Conservation (phyloP, 805 yeast genomes). For the Suhomyces tanzawaensis region DNA sequence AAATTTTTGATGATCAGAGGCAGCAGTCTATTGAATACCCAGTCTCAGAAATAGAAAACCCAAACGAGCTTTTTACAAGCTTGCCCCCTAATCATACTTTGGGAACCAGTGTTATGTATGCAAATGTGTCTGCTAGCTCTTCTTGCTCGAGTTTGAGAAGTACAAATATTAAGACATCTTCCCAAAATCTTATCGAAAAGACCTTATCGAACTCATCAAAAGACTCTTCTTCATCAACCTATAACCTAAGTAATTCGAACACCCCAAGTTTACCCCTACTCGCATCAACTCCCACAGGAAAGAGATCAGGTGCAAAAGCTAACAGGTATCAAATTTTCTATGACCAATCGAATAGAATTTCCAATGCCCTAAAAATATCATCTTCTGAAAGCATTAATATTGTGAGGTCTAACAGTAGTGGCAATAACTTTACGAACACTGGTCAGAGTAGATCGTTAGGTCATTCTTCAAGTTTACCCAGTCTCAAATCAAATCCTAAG, state of each 20-base stretch:
- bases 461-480: constrained; percentile 22
- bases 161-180: constrained; percentile 8
- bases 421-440: constrained; percentile 6
- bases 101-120: constrained; percentile 19
- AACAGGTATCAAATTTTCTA: constrained; percentile 47
- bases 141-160: constrained; percentile 31
- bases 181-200: constrained; percentile 26
- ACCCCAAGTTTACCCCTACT: constrained; percentile 5
- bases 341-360: constrained; percentile 42
- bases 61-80: constrained; percentile 15
- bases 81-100: constrained; percentile 20
- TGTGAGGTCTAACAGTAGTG: constrained; percentile 14
- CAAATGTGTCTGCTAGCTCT: constrained; percentile 32
- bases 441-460: constrained; percentile 14
- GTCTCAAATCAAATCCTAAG: constrained; percentile 15
- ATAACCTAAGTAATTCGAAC: constrained; percentile 3
- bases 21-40: constrained; percentile 8
- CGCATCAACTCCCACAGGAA: constrained; percentile 19
- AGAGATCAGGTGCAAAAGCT: constrained; percentile 44
- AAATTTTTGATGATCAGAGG: constrained; percentile 8
- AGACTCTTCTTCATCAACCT: constrained; percentile 19
- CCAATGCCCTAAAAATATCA: constrained; percentile 39
- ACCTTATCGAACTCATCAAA: constrained; percentile 33
- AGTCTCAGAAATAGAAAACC: constrained; percentile 9
- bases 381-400: constrained; percentile 32